Conservation (phyloP, 2,329 filamentous ascomycete species). For the Alternaria brassicae region DNA sequence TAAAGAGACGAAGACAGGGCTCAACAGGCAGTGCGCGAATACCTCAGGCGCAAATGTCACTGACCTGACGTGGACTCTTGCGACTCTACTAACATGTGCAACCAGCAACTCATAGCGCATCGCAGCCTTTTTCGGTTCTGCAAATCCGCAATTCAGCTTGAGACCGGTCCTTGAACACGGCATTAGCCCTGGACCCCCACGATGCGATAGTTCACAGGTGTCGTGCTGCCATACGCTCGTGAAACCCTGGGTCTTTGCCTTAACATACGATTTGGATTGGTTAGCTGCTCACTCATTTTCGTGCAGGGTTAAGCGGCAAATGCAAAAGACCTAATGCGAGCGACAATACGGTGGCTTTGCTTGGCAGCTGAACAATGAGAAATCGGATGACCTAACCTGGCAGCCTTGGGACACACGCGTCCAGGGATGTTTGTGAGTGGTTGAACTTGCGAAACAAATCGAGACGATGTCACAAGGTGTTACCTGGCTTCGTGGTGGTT, state of each 20-base stretch:
- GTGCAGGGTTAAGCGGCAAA: not conserved
- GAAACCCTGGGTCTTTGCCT: not conserved
- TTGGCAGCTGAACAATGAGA: constrained; percentile 12
- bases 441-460: not conserved
- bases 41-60: not conserved
- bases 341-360: constrained; percentile 7
- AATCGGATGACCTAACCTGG: not conserved
- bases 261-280: not conserved
- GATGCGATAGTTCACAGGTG: not conserved
- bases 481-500: not conserved
- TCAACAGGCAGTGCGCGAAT: not conserved
- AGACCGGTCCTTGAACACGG: not conserved
- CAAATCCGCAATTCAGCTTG: not conserved
- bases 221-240: not conserved
- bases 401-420: not conserved
- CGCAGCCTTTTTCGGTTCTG: not conserved
- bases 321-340: not conserved
- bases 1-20: not conserved
- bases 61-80: not conserved
- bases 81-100: not conserved
- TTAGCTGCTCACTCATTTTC: not conserved
- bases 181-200: not conserved
- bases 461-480: not conserved
- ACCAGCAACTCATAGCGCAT: not conserved
- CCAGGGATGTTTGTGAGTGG: not conserved